Evolutionary conservation across 78 protist species (phyloP).

Genomic region (Dictyostelium intermedium): DNA sequence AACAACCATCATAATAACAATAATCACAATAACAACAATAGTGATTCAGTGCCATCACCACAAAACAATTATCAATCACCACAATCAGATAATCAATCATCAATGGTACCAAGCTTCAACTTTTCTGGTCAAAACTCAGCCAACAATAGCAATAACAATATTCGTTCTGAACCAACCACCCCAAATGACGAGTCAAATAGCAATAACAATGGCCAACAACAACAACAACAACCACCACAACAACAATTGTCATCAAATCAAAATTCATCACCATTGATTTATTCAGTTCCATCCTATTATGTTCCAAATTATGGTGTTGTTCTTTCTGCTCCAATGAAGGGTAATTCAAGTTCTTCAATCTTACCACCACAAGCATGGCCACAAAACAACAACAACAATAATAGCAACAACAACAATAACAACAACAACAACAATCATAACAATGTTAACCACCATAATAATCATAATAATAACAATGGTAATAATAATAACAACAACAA

Average conservation of each 20-base stretch:
- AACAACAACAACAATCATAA: not conserved
- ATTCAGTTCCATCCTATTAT: conserved; percentile 24
- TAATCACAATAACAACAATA: not conserved
- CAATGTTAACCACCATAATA: not conserved
- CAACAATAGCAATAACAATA: not conserved
- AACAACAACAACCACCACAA: not conserved
- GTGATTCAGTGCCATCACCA: conserved; percentile 5
- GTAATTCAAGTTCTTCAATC: conserved; percentile 2
- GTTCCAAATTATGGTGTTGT: conserved; percentile 75
- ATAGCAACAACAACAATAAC: not conserved
- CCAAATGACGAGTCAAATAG: not conserved
- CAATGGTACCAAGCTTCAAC: not conserved
- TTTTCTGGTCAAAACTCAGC: not conserved
- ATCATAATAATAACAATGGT: not conserved
- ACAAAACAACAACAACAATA: not conserved
- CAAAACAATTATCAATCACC: not conserved
- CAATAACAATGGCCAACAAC: not conserved
- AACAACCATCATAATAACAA: not conserved
- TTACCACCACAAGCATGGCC: conserved; percentile 78
- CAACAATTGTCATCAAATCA: conserved; percentile 8
- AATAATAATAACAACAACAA: not conserved
- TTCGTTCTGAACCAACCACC: not conserved
- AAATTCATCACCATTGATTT: not conserved
- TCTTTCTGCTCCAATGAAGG: conserved; percentile 27
- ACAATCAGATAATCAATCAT: not conserved